Base-by-base conservation (phyloP, 1,139 yeast genomes). In the Diutina pseudorugosa region DNA sequence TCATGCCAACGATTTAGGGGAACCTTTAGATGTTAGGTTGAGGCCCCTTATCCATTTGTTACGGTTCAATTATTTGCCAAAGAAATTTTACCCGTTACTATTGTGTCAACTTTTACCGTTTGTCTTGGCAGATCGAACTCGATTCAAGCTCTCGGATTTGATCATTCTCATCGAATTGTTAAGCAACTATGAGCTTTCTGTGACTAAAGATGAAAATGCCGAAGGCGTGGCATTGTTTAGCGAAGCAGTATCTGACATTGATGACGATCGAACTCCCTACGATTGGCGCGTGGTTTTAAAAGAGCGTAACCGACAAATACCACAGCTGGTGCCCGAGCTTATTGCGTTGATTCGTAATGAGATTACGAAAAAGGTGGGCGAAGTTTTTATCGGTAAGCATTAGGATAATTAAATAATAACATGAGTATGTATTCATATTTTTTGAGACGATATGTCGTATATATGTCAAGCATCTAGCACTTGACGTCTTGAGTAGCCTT, bases 401-500 rank as follows among this genome's bases (percentile, higher is more conserved):
- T 40, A 40, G 9, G 42, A 5, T 5, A 16, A n/a, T 7, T 40
- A 12, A 30, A 14, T 30, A 30, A 30, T 30, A 30, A 30, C 36
- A 30, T 30, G 36, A 14, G 36, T 30, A 14, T 30, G 36, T 30
- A 30, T 30, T 30, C 36, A 30, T 30, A 30, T 30, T 30, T 30
- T 30, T 30, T 30, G n/a, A 12, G n/a, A 30, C 36, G 11, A 30
- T 30, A 9, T 12, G 36, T 30, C 36, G 36, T 30, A 30, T 30
- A 30, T 30, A 30, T 30, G 42, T 40, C 42, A 40, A 40, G 30
- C 43, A 55, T 57, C 74, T 82, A 87, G 77, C 96, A 89, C 62
- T 73, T 66, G 60, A 87, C 94, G 72, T 85, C 95, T 75, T 87
- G 95, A 59, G 87, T 84, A 62, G 98, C 97, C 79, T 95, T 88